Percentiles rank a stretch among this genome's conserved stretches.
Conservation (phyloP, 108 stramenopile genomes). For the Skeletonema costatum region DNA sequence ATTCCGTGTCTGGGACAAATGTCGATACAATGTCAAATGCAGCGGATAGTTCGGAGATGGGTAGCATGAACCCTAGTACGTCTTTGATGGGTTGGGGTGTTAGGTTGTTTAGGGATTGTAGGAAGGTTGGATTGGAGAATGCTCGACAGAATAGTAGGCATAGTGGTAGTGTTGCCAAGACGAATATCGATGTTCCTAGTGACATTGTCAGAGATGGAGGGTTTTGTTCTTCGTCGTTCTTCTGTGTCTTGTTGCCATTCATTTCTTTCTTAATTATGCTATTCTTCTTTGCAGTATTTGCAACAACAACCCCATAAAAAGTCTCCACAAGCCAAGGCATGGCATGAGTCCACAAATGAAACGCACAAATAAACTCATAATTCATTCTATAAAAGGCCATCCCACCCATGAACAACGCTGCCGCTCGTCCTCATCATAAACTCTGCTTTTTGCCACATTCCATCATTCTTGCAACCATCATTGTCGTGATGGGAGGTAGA, state of each 20-base stretch:
- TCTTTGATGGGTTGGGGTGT: neutral
- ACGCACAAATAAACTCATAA: constrained; percentile 66
- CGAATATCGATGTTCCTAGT: neutral
- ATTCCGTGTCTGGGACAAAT: constrained; percentile 46
- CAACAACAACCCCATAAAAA: constrained; percentile 4
- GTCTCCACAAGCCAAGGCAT: constrained; percentile 45
- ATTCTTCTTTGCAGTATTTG: neutral
- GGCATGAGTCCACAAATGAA: constrained; percentile 76
- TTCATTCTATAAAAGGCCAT: constrained; percentile 62
- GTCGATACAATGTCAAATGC: constrained; percentile 65
- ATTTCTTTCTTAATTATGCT: neutral
- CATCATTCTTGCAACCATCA: neutral
- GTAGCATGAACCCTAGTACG: constrained; percentile 58
- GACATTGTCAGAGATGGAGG: constrained; percentile 22
- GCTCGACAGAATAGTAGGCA: constrained; percentile 26
- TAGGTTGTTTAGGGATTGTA: neutral
- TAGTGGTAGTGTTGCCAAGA: constrained; percentile 10
- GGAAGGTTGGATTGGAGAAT: constrained; percentile 22
- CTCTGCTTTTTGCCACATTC: neutral
- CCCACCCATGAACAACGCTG: constrained; percentile 53
- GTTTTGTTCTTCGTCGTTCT: neutral
- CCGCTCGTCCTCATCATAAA: constrained; percentile 38
- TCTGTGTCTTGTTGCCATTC: neutral
- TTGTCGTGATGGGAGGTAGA: constrained; percentile 3
- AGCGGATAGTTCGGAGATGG: constrained; percentile 60